Evolutionary conservation across 2,329 filamentous ascomycete genomes (phyloP), one percentile per base, ranked within the genome.

Genomic region (Colletotrichum sansevieriae): DNA sequence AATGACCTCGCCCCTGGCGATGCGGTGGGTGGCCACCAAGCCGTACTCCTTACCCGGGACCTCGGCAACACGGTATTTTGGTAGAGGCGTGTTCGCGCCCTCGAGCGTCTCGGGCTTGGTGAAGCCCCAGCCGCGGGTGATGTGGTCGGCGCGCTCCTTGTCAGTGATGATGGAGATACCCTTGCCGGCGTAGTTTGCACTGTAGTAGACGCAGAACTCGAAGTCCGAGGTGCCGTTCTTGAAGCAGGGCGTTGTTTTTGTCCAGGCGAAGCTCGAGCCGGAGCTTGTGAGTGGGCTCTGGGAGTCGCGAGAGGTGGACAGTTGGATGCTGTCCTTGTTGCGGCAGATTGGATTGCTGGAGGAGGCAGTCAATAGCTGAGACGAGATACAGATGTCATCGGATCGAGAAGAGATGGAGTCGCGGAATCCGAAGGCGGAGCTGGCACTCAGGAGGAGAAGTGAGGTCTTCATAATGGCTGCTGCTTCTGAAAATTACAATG

Each of bases 41-140:
- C 81, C 81, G 67, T 75, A 95, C 44, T 77, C 80, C 68, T 82
- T 83, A 35, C 80, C 79, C 8, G 78, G 77, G 37, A 83, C 75
- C 10, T 75, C 74, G 25, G 76, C 75, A n/a, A 81, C 74, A 51
- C 75, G 71, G 73, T 78, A 81, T 47, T 72, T 75, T 39, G 52
- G 61, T 43, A 70, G 43, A 1, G 66, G 59, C 46, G 70, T 62
- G 65, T 79, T 80, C 35, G 72, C 63, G 35, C 71, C 70, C 6
- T 68, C 65, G 41, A 75, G 65, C 4, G 65, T 63, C 1, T 72
- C 71, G 2, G 75, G 73, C 10, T 75, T 57, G 10, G 70, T 67
- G 68, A 81, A 80, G 9, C 75, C 75, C 9, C 74, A 71, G 13
- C 72, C 72, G 10, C 71, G 70, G 29, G 74, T 74, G 9, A 80